Evolutionary conservation across 768 basidiomycete genomes (phyloP).

Genomic region (Tylopilus felleus): DNA sequence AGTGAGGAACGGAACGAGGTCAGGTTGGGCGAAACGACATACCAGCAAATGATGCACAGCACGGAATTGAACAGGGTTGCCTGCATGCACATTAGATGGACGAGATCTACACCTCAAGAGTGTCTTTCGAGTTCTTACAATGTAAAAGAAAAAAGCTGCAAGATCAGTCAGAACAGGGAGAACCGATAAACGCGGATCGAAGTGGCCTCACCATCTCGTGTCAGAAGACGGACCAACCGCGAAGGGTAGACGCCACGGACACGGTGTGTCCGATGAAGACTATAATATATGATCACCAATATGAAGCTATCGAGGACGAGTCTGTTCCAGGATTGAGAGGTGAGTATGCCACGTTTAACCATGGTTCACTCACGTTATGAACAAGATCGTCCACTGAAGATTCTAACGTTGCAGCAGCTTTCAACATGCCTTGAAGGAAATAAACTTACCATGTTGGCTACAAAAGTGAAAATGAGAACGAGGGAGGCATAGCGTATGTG

Average conservation of each 20-base stretch:
- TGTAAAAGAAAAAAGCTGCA: conserved; percentile 17
- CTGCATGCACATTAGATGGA: neutral
- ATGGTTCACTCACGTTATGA: conserved; percentile 9
- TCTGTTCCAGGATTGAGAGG: conserved; percentile 4
- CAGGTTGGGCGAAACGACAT: neutral
- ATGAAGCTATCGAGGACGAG: conserved; percentile 13
- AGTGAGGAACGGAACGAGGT: neutral
- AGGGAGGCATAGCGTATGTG: neutral
- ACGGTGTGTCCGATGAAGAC: conserved; percentile 3
- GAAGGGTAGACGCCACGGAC: neutral
- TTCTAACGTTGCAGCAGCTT: neutral
- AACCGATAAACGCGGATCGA: neutral
- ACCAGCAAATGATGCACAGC: conserved; percentile 14
- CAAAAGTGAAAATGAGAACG: neutral
- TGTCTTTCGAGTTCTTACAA: neutral
- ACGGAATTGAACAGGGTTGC: conserved; percentile 4
- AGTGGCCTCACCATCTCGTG: conserved; percentile 24
- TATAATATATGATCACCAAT: neutral
- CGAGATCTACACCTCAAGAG: neutral
- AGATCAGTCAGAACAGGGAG: neutral
- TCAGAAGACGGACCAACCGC: conserved; percentile 13
- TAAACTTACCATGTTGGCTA: conserved; percentile 11
- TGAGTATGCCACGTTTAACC: neutral
- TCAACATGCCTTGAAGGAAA: neutral
- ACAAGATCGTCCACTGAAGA: conserved; percentile 16